Evolutionary conservation across 371 early-diverging fungal genomes (phyloP), one percentile per base, ranked within the genome.

Genomic region (Saksenaea oblongispora): DNA sequence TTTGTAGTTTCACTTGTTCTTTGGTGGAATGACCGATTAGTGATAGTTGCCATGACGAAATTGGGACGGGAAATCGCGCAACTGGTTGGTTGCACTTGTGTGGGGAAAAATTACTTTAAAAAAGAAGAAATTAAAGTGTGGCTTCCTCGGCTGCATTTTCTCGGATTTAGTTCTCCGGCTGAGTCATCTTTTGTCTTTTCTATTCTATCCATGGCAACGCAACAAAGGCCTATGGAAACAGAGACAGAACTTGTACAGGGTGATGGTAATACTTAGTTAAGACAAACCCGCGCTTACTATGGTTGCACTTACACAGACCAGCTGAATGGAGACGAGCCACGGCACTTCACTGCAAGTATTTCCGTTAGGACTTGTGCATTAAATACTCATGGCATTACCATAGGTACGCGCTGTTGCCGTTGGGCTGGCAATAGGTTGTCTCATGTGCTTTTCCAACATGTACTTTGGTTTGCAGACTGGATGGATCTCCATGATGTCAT

Each of bases 401-500:
- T 70, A 86, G 87, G 59, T 80, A 36, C 84, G 91, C 4, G 79
- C 90, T 0, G 79, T 89, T 0, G 28, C 81, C 3, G 86, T 89
- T 18, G 92, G 92, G 3, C 64, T 91, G 26, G 41, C 76, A 15
- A 89, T 93, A 47, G 93, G 93, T 34, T 78, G 83, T 5, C 58
- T 92, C 9, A 76, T 93, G 70, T 90, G 91, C 55, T 93, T 93
- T 67, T 90, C 91, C 58, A 93, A 93, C 67, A 90, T 90, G 86
- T 93, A 91, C 71, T 93, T 92, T 76, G 93, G 93, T 0, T 73
- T 93, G 17, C 93, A 93, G 61, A 91, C 91, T 44, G 93, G 93
- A 0, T 93, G 93, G 93, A 92, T 93, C 56, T 85, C 86, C 34
- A 92, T 93, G 93, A 92, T 92, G 92, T 89, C 91, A 4, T 75